Conservation (phyloP, 2,329 filamentous ascomycete genomes). For the Huntiella abstrusa region DNA sequence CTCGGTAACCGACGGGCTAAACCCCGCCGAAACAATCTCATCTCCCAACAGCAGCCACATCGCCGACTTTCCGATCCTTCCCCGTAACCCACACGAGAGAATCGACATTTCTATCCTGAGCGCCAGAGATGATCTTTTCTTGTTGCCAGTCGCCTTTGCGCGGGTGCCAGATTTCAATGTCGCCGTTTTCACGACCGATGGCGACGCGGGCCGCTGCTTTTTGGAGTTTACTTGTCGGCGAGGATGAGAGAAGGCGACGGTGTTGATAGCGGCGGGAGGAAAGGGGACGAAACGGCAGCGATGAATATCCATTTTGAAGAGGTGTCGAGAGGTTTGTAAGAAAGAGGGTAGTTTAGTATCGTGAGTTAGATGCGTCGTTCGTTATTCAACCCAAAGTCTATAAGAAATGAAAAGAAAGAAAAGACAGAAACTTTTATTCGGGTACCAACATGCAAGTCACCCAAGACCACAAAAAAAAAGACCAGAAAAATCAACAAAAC, state of each 20-base stretch:
- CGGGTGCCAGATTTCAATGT: constrained; percentile 97
- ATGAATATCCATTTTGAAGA: constrained; percentile 70
- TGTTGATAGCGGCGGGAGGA: constrained; percentile 80
- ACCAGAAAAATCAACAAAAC: not conserved
- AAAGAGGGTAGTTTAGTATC: not conserved
- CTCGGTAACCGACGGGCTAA: constrained; percentile 79
- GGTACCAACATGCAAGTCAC: not conserved
- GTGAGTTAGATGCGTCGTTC: not conserved
- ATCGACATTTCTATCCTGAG: constrained; percentile 72
- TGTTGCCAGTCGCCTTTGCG: constrained; percentile 69
- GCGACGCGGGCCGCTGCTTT: constrained; percentile 53
- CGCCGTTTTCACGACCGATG: constrained; percentile 79
- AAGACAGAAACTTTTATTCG: not conserved
- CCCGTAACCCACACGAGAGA: constrained; percentile 84
- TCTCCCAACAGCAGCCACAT: constrained; percentile 40
- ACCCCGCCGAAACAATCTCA: constrained; percentile 93
- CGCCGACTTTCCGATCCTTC: constrained; percentile 47
- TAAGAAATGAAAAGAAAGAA: not conserved
- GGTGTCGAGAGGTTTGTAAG: not conserved
- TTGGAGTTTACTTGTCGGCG: constrained; percentile 27
- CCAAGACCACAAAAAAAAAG: not conserved
- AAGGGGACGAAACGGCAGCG: constrained; percentile 91
- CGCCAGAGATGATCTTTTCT: constrained; percentile 68
- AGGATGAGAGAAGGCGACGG: constrained; percentile 79
- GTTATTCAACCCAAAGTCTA: not conserved